Conservation (phyloP, 441 rosid species). For the Dalechampia spathulata region DNA sequence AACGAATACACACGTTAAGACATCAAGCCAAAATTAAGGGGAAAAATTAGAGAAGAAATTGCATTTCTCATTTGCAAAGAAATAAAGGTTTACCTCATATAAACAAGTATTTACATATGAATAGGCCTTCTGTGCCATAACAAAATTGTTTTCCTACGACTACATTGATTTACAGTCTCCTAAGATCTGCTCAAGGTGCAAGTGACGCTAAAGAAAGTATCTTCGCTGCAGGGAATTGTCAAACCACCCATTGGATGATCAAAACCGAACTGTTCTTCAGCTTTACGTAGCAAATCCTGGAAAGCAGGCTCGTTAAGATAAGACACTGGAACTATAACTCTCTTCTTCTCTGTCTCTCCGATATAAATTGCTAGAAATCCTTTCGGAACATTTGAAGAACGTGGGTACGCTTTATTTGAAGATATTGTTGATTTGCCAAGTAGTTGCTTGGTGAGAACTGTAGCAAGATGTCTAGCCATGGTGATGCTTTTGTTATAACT, state of each 20-base stretch:
- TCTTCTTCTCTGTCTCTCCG: slow-evolving; percentile 39
- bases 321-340: slow-evolving; percentile 26
- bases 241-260: slow-evolving; percentile 60
- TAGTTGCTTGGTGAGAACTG: slow-evolving; percentile 15
- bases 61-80: no score
- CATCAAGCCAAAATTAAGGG: no score
- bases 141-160: slow-evolving; percentile 2
- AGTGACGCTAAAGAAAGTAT: slow-evolving; percentile 32
- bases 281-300: slow-evolving; percentile 20
- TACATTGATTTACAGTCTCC: background rate
- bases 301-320: slow-evolving; percentile 31
- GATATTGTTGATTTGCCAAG: background rate
- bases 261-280: slow-evolving; percentile 42
- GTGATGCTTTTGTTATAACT: background rate
- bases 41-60: no score
- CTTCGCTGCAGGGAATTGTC: slow-evolving; percentile 56
- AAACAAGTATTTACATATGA: no score
- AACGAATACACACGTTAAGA: no score
- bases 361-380: slow-evolving; percentile 41
- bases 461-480: background rate
- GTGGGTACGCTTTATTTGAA: background rate
- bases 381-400: slow-evolving; percentile 21
- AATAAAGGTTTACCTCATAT: no score
- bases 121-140: no score
- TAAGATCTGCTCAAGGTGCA: slow-evolving; percentile 20